These are phyloP conservation scores for Phaeoacremonium minimum DNA, from an alignment of 2,329 filamentous ascomycete genomes.

Conservation along the genomic window DNA sequence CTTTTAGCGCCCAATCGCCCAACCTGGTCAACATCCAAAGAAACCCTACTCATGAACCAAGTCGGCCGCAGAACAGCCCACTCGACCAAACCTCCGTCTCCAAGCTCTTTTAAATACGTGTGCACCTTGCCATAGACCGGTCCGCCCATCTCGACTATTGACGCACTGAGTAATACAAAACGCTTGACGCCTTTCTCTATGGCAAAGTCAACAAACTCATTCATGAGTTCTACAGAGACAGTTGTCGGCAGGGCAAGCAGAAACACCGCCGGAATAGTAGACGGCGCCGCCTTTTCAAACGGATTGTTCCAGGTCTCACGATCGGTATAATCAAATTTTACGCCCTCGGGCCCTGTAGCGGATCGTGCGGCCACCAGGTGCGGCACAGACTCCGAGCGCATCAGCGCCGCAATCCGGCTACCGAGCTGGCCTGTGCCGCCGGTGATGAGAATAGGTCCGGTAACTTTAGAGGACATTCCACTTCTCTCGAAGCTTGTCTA, in stretches of 20 bases:
- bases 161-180: slow-evolving; percentile 40
- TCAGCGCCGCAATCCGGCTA: slow-evolving; percentile 28
- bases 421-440: slow-evolving; percentile 42
- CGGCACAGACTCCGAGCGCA: slow-evolving; percentile 20
- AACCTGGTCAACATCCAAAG: not conserved
- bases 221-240: slow-evolving; percentile 26
- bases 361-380: slow-evolving; percentile 33
- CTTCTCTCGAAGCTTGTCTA: no score
- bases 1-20: no score
- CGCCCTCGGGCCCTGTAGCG: slow-evolving; percentile 14
- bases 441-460: slow-evolving; percentile 29
- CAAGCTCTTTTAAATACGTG: slow-evolving; percentile 30
- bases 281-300: slow-evolving; percentile 16
- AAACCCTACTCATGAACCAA: slow-evolving; percentile 32
- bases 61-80: slow-evolving; percentile 39
- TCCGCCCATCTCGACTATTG: slow-evolving; percentile 26
- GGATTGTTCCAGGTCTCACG: slow-evolving; percentile 29
- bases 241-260: slow-evolving; percentile 30
- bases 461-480: no score
- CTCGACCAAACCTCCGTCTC: slow-evolving; percentile 26
- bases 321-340: slow-evolving; percentile 42
- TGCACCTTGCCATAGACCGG: slow-evolving; percentile 29
- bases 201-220: slow-evolving; percentile 36
- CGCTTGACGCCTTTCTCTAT: slow-evolving; percentile 27
- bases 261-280: slow-evolving; percentile 30